Evolutionary conservation across 2,329 filamentous ascomycete species (phyloP).

Genomic region (Zymoseptoria crescenta): DNA sequence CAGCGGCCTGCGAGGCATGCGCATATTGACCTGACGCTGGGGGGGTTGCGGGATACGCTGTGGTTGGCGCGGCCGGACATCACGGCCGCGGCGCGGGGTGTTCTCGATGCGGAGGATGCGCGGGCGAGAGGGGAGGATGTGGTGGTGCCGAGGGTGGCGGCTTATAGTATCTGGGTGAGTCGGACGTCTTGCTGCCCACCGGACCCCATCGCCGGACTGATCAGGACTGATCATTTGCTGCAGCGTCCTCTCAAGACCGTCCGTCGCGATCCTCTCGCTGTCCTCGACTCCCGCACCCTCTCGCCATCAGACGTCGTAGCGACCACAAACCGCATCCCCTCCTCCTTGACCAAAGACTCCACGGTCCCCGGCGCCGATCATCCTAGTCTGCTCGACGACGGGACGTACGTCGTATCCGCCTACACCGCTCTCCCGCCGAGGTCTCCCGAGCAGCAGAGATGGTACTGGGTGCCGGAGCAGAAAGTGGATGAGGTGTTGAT

Average conservation of each 20-base stretch:
- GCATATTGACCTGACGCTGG: conserved; percentile 11
- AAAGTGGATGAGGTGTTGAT: conserved; percentile 13
- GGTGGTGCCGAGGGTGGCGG: conserved; percentile 10
- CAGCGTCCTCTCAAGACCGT: conserved; percentile 13
- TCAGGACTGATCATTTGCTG: too few relatives aligned
- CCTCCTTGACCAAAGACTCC: not conserved
- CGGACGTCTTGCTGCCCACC: not conserved
- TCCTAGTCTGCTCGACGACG: not conserved
- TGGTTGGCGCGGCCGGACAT: conserved; percentile 7
- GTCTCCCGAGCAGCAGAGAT: conserved; percentile 9
- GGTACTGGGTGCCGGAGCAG: conserved; percentile 16
- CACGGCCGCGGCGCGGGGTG: conserved; percentile 1
- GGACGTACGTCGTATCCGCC: conserved; percentile 12
- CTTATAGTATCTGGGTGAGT: conserved; percentile 15
- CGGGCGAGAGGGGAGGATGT: conserved; percentile 8
- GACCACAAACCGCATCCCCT: conserved; percentile 13
- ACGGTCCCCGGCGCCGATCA: not conserved
- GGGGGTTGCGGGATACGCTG: conserved; percentile 7
- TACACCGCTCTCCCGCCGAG: conserved; percentile 7
- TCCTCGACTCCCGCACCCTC: conserved; percentile 11
- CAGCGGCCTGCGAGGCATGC: conserved; percentile 13
- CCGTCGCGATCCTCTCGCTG: conserved; percentile 14
- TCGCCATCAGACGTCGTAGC: conserved; percentile 8
- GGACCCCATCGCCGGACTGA: too few relatives aligned
- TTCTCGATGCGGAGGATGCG: conserved; percentile 10